Evolutionary conservation across 306 rosid genomes (phyloP).

Genomic region (Delonix regia): DNA sequence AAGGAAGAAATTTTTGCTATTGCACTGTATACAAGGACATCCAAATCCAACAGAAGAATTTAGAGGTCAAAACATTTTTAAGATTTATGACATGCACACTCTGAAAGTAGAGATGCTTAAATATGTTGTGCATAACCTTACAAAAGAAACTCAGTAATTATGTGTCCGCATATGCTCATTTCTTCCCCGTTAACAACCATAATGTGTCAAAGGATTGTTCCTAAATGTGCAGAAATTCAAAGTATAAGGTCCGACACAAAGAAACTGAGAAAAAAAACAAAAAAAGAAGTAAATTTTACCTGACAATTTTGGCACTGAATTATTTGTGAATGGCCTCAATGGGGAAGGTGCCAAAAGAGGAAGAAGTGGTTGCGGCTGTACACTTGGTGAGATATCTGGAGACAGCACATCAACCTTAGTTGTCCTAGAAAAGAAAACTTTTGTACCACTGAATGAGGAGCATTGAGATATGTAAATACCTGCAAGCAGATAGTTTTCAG

Average conservation of each 20-base stretch:
- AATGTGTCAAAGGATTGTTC: not conserved
- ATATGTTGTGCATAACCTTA: not conserved
- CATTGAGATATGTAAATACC: conserved; percentile 41
- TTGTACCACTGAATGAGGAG: conserved; percentile 22
- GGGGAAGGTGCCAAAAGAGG: conserved; percentile 66
- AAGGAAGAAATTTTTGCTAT: not conserved
- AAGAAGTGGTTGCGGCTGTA: conserved; percentile 56
- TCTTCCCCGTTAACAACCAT: conserved; percentile 14
- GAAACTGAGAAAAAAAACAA: conserved; percentile 21
- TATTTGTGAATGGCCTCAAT: conserved; percentile 53
- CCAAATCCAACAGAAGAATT: conserved; percentile 30
- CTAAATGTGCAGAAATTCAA: not conserved
- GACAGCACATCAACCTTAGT: conserved; percentile 36
- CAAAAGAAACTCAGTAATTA: not conserved
- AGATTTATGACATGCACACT: not conserved
- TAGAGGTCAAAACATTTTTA: conserved; percentile 2
- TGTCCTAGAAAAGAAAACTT: conserved; percentile 20
- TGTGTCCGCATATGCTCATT: not conserved
- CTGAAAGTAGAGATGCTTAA: not conserved
- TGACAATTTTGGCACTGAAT: conserved; percentile 50
- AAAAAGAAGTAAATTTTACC: conserved; percentile 44
- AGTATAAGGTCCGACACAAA: conserved; percentile 10
- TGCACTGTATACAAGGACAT: not conserved
- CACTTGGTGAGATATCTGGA: conserved; percentile 46
- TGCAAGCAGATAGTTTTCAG: conserved; percentile 32